Evolutionary conservation across 768 basidiomycete species (phyloP), one percentile per base, ranked within the genome.

Genomic region (Rhizopogon salebrosus): DNA sequence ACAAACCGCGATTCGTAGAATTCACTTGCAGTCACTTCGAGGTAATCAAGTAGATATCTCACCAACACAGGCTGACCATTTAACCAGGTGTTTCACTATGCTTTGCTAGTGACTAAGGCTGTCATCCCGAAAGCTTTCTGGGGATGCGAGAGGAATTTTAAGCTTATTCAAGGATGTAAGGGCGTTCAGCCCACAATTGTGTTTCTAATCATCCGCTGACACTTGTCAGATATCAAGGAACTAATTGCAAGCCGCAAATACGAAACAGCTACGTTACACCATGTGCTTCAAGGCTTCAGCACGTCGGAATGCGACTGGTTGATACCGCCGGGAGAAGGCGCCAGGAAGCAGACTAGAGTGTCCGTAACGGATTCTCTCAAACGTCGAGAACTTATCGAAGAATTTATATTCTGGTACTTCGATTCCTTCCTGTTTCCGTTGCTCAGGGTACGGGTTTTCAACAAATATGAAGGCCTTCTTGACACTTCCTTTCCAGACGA

Each of bases 391-490:
- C 68, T 98, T 13, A 62, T 94, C 0, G 84, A 91, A 63, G 92
- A 98, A 48, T 92, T 95, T 62, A 52, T 98, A n/a, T 89, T 84
- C 63, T 99, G 97, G 97, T 86, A 92, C 58, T 91, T 97, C 53
- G 89, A 94, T 62, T 85, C 83, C 0, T 93, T 95, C 65, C 67
- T 98, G 6, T 66, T 89, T 4, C 81, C 88, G 0, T 71, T 98
- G 4, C 66, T 98, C 31, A 87, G 82, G 74, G 95, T 91, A 56
- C 41, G 78, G 63, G 18, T 50, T 18, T 39, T 9, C 39, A 20
- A 39, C 36, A 46, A 24, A 51, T n/a, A n/a, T 14, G 45, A n/a
- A 13, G 9, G 35, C 36, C 13, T 41, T 45, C 31, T 41, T 49
- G 43, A 35, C 40, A 31, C 8, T 2, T 18, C 23, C 22, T 1